Base-by-base conservation (phyloP, 768 basidiomycete species). In the Fistulinella prunicolor region DNA sequence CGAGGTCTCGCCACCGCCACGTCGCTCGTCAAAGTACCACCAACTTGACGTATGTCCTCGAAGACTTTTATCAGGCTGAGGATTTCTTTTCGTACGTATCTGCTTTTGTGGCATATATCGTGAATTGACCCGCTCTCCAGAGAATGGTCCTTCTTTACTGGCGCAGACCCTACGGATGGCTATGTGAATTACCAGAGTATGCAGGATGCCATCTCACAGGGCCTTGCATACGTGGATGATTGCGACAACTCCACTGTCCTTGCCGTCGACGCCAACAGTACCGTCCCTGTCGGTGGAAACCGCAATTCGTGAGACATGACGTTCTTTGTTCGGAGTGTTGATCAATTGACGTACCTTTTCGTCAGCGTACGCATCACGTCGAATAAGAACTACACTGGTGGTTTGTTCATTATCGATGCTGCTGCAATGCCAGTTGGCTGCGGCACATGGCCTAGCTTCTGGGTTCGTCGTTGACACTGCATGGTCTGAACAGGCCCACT, bases 401-500 rank as follows among this genome's bases (percentile, higher is more conserved):
- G 88, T 4, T 70, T 90, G 10, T 87, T 90, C 70, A 81, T 90
- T 54, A 75, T 87, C 16, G 88, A 89, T 57, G 78, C 88, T 46
- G 74, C 61, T 42, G 69, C 77, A 2, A 86, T 87, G 83, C 87
- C 87, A 9, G 74, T 79, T 44, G 88, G 88, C 0, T 87, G 84
- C 59, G 73, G 77, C 44, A 68, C 72, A 30, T 80, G 79, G 76
- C 83, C 67, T 69, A 86, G 85, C 66, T 85, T 70, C 46, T 78
- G 76, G 77, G 65, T 67, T 28, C 23, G 64, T 56, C 68, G 16
- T 23, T 17, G 28, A 20, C 29, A 21, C 12, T 36, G 4, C 35
- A 13, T 34, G n/a, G n/a, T n/a, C n/a, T n/a, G n/a, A n/a, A n/a
- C n/a, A n/a, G n/a, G n/a, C n/a, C n/a, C n/a, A n/a, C n/a, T n/a